These are phyloP conservation scores for Mucor piriformis DNA, from an alignment of 371 early-diverging fungal genomes.

Conservation along the genomic window DNA sequence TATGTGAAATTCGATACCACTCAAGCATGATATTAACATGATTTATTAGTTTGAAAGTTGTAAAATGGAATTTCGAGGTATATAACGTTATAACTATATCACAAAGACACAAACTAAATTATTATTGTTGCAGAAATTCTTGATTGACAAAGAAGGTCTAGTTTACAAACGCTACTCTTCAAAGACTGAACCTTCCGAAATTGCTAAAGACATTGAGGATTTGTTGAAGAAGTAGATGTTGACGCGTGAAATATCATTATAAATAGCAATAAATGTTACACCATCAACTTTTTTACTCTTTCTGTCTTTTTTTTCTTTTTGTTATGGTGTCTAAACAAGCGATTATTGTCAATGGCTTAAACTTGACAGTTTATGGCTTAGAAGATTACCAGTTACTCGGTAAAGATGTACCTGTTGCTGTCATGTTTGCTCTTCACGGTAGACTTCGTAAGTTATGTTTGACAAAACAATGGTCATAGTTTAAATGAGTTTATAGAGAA, in stretches of 20 bases:
- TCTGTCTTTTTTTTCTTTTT: conserved; percentile 2
- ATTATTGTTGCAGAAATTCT: conserved; percentile 60
- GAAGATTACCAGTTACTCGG: conserved; percentile 33
- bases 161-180: conserved; percentile 69
- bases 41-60: conserved; percentile 46
- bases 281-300: background rate
- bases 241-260: background rate
- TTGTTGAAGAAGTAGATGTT: conserved; percentile 12
- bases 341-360: conserved; percentile 30
- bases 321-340: conserved; percentile 16
- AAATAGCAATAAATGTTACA: background rate
- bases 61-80: conserved; percentile 82
- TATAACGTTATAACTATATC: background rate
- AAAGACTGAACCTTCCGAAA: conserved; percentile 53
- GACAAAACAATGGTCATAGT: background rate
- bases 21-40: background rate
- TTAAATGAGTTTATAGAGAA: conserved; percentile 18
- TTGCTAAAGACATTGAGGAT: conserved; percentile 58
- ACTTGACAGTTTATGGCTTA: conserved; percentile 41
- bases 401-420: conserved; percentile 27
- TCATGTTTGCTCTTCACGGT: conserved; percentile 51
- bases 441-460: conserved; percentile 36
- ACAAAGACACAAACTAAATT: background rate
- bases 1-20: conserved; percentile 8
- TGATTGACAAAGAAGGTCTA: conserved; percentile 72